Evolutionary conservation across 768 basidiomycete genomes (phyloP), one percentile per base, ranked within the genome.

Genomic region (Mycena leptocephala): DNA sequence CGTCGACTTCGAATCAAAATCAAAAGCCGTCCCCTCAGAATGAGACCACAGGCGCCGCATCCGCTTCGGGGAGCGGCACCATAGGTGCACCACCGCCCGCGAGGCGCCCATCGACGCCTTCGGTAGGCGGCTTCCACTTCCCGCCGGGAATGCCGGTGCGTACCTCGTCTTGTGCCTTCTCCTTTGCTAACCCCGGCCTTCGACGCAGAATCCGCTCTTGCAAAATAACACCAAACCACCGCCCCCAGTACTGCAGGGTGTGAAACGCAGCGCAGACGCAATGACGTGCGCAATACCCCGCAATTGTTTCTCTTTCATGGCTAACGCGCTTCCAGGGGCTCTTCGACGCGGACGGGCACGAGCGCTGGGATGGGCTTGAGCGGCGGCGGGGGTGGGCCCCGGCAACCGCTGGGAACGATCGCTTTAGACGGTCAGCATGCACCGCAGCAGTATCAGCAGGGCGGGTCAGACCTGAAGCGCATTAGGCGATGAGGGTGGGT

Each of bases 61-160:
- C 69, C 1, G 41, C 65, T 9, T 59, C 61, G 10, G 46, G 32
- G 30, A 37, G 35, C n/a, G 37, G 53, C 41, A 16, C 61, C 5
- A 41, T 41, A n/a, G 64, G 58, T 61, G 43, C 67, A 37, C 30
- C 41, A 28, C 24, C 68, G 9, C 43, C 58, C 3, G 48, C 76
- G 68, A 76, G 79, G 70, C 82, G 82, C 41, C 79, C 84, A 16
- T 39, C 80, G 22, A 83, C 84, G 46, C 86, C 86, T 28, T 86
- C 89, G 2, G 83, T 87, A 72, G 90, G 90, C 32, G 90, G 89
- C 2, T 92, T 89, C 77, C 85, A 90, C 78, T 88, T 89, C 70
- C 88, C 89, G 0, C 82, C 87, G 62, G 89, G 87, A 28, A 81
- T 86, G 83, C 66, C 70, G 41, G 77, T 78, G 26, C 61, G 91